A percentile compares a stretch with the other conserved stretches of the same genome.
These are phyloP conservation scores for Canavalia gladiata DNA, from an alignment of 306 rosid genomes.

Conservation along the genomic window DNA sequence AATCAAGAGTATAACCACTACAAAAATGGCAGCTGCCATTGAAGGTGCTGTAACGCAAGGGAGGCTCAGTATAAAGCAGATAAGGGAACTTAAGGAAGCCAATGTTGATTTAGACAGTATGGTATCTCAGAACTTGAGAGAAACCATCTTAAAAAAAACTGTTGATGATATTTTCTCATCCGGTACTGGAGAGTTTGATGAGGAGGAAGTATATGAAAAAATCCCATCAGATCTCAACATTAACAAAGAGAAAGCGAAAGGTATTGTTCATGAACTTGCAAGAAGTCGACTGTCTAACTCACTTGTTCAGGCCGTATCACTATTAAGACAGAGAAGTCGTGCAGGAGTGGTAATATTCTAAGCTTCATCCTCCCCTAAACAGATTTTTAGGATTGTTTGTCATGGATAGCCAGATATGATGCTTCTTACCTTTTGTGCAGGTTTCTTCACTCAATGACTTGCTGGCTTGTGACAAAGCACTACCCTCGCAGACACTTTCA, in stretches of 20 bases:
- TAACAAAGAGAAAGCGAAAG: slow-evolving; percentile 77
- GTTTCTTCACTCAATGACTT: slow-evolving; percentile 62
- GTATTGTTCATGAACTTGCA: slow-evolving; percentile 78
- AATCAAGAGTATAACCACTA: slow-evolving; percentile 90
- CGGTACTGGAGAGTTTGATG: slow-evolving; percentile 96
- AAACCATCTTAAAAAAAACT: slow-evolving; percentile 87
- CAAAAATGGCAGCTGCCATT: slow-evolving; percentile 94
- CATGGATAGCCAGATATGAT: slow-evolving; percentile 13
- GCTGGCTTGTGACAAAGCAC: slow-evolving; percentile 66
- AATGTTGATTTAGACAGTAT: slow-evolving; percentile 87
- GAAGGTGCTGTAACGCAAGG: slow-evolving; percentile 96
- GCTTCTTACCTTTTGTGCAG: slow-evolving; percentile 46
- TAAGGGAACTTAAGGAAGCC: slow-evolving; percentile 95
- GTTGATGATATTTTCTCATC: slow-evolving; percentile 95
- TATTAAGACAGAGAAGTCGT: slow-evolving; percentile 84
- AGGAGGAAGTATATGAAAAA: slow-evolving; percentile 90
- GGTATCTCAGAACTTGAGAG: slow-evolving; percentile 85
- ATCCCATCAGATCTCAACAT: slow-evolving; percentile 90
- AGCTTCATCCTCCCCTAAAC: slow-evolving; percentile 15
- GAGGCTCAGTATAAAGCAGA: slow-evolving; percentile 85
- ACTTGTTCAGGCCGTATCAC: slow-evolving; percentile 87
- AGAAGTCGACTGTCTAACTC: slow-evolving; percentile 82
- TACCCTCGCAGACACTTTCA: slow-evolving; percentile 50
- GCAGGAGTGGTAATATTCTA: slow-evolving; percentile 72
- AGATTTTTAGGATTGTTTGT: slow-evolving; percentile 30